Percentiles rank a stretch among this genome's conserved stretches.
phyloP scores from a whole-genome alignment of 179 eudicot species.

The Silene vulgaris region DNA sequence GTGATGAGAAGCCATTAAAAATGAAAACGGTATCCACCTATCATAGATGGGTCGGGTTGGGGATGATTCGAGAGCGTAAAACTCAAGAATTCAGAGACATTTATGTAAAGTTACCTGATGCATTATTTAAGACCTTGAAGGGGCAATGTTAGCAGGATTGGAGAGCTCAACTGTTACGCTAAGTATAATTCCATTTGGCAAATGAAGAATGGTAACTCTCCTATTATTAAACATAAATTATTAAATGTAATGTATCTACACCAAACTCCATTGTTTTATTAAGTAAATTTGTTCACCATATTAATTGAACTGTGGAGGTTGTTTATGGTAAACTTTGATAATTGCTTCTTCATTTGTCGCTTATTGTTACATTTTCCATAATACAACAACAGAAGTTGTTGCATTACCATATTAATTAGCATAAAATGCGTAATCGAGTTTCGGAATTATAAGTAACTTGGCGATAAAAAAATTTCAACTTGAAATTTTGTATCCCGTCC shows the following conservation, averaged over 20 bases:
- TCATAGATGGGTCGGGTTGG: no score
- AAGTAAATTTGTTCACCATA: neutral
- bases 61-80: neutral
- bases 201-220: neutral
- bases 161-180: constrained; percentile 5
- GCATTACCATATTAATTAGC: no score
- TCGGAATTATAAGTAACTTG: no score
- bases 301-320: neutral
- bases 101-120: neutral
- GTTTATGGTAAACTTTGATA: neutral
- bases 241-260: neutral
- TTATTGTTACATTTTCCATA: neutral
- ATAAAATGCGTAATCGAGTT: no score
- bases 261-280: neutral
- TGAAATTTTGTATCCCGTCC: no score
- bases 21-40: neutral
- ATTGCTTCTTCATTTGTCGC: neutral
- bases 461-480: no score
- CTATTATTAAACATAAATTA: no score
- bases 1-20: neutral
- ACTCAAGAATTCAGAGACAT: neutral
- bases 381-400: no score
- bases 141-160: neutral
- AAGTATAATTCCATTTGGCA: neutral
- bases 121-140: neutral